A percentile compares a stretch with the other conserved stretches of the same genome.
Evolutionary conservation across 148 eudicot genomes (phyloP).

Genomic region (Nyssa sinensis): DNA sequence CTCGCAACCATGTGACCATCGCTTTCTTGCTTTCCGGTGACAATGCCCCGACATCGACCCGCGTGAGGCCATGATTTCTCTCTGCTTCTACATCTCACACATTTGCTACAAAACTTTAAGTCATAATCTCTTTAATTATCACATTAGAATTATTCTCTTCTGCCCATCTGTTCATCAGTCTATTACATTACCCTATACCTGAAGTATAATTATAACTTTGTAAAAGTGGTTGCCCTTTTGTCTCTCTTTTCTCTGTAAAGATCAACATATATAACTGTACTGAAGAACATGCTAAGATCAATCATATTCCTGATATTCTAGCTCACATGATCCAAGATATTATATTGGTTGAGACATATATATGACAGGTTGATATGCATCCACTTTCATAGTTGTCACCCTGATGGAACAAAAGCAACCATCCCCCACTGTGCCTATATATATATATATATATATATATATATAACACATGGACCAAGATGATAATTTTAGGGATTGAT

Average conservation of each 20-base stretch:
- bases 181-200: not conserved
- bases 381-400: not conserved
- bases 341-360: no score
- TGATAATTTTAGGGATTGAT: no score
- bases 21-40: conserved; percentile 12
- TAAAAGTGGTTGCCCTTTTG: not conserved
- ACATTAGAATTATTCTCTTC: not conserved
- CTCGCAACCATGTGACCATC: conserved; percentile 13
- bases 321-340: no score
- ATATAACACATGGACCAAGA: no score
- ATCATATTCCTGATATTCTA: no score
- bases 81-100: no score
- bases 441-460: no score
- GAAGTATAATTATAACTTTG: not conserved
- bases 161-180: not conserved
- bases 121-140: not conserved
- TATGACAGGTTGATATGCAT: not conserved
- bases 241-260: not conserved
- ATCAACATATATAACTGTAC: not conserved
- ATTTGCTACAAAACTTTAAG: not conserved
- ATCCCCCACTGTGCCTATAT: not conserved
- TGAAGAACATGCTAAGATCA: no score
- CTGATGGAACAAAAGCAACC: not conserved
- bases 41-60: not conserved
- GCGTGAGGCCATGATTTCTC: not conserved